Percentiles rank a stretch among this genome's conserved stretches.
phyloP scores from a whole-genome alignment of 441 rosid species.

The Gossypium lobatum region DNA sequence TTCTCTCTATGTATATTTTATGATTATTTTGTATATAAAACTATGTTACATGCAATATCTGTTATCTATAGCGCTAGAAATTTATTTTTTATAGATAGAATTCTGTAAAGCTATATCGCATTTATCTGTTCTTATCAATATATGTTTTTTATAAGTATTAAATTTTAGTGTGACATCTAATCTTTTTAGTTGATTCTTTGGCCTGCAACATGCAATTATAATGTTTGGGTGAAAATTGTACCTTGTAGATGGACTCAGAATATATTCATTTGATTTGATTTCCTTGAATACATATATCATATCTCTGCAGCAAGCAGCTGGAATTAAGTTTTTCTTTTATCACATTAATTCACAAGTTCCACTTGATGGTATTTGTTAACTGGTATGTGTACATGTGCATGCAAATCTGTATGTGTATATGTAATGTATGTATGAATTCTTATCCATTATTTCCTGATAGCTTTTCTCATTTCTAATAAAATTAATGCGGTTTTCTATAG shows the following conservation, averaged over 20 bases:
- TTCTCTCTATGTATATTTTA: neutral
- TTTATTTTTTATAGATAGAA: neutral
- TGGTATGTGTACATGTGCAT: neutral
- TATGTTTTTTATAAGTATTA: neutral
- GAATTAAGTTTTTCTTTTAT: neutral
- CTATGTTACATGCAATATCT: neutral
- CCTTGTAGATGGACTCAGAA: neutral
- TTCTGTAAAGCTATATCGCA: neutral
- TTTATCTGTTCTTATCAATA: neutral
- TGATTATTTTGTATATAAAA: neutral
- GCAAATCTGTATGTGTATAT: neutral
- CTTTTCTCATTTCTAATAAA: neutral
- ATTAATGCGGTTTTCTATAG: neutral
- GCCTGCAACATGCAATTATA: neutral
- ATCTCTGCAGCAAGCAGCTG: neutral
- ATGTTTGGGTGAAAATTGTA: neutral
- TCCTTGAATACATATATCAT: neutral
- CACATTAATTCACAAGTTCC: neutral
- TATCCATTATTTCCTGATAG: neutral
- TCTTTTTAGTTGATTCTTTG: neutral
- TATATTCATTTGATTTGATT: neutral
- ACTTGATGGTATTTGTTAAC: neutral
- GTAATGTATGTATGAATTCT: neutral
- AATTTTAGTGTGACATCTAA: neutral
- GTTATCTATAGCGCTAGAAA: neutral